Percentiles rank a stretch among this genome's conserved stretches.
These are phyloP conservation scores for Monosporascus sp. DNA, from an alignment of 2,329 filamentous ascomycete genomes.

Conservation along the genomic window DNA sequence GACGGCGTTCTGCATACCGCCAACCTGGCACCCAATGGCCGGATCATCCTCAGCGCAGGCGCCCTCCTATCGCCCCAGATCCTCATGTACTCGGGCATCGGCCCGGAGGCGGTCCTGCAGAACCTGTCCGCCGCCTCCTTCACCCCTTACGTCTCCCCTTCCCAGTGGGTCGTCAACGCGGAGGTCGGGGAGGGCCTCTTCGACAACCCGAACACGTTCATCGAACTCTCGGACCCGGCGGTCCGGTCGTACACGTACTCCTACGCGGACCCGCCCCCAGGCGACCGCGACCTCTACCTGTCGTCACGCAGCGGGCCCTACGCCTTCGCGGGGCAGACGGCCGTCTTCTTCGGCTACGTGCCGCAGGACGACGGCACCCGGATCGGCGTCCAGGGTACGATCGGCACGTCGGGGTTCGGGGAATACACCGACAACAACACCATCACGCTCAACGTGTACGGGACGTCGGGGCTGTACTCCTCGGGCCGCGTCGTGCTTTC, in stretches of 20 bases:
- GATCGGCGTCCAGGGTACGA: constrained; percentile 46
- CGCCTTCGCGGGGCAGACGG: constrained; percentile 46
- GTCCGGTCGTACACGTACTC: constrained; percentile 43
- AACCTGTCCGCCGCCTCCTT: constrained; percentile 11
- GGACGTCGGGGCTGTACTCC: constrained; percentile 48
- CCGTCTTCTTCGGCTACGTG: constrained; percentile 47
- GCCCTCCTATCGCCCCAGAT: constrained; percentile 27
- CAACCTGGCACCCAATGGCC: constrained; percentile 19
- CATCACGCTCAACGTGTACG: constrained; percentile 53
- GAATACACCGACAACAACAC: constrained; percentile 37
- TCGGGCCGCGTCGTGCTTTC: constrained; percentile 39
- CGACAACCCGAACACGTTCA: constrained; percentile 52
- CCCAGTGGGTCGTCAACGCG: constrained; percentile 43
- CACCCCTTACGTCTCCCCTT: constrained; percentile 18
- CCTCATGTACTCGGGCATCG: constrained; percentile 36
- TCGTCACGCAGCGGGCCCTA: constrained; percentile 44
- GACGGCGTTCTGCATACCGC: constrained; percentile 26
- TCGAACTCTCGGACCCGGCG: constrained; percentile 37
- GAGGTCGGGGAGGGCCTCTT: constrained; percentile 46
- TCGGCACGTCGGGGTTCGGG: constrained; percentile 40
- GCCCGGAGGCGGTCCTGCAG: constrained; percentile 16
- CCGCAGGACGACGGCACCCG: constrained; percentile 34
- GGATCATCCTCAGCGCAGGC: constrained; percentile 32
- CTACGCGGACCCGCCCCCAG: constrained; percentile 36
- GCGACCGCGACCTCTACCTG: constrained; percentile 42